Evolutionary conservation across 163 green algal genomes (phyloP).

Genomic region (Chlamydomonas reinhardtii): DNA sequence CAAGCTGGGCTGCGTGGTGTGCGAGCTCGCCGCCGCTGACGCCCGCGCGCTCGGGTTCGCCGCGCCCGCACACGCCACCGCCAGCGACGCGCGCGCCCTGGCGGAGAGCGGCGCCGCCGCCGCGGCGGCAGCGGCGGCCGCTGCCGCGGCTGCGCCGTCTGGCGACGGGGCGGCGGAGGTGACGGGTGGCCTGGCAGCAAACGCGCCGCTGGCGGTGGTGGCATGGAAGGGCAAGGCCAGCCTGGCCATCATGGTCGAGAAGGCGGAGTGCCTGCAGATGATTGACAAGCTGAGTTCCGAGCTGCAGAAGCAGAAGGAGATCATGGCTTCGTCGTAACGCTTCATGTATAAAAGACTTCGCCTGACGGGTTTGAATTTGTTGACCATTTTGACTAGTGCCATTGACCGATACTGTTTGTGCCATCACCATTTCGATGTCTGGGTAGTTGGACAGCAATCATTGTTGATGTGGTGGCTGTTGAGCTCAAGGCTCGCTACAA

Average conservation of each 20-base stretch:
- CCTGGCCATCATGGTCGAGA: slow-evolving; percentile 81
- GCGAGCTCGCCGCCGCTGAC: slow-evolving; percentile 21
- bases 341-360: too few relatives aligned
- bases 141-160: background rate
- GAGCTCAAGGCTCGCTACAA: too few relatives aligned
- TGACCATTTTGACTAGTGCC: too few relatives aligned
- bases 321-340: too few relatives aligned
- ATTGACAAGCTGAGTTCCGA: slow-evolving; percentile 67
- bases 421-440: too few relatives aligned
- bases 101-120: background rate
- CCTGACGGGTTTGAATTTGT: too few relatives aligned
- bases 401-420: too few relatives aligned
- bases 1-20: slow-evolving; percentile 51
- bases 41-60: slow-evolving; percentile 36
- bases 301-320: too few relatives aligned
- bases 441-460: too few relatives aligned
- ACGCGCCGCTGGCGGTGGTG: slow-evolving; percentile 74
- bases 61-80: background rate
- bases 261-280: slow-evolving; percentile 79
- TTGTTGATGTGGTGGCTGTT: too few relatives aligned
- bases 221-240: slow-evolving; percentile 79
- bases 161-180: slow-evolving; percentile 9
- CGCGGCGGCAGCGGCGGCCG: background rate
- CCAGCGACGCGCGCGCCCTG: background rate
- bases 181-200: slow-evolving; percentile 56